Conservation (phyloP, 805 yeast genomes). For the Metschnikowia noctiluminum region DNA sequence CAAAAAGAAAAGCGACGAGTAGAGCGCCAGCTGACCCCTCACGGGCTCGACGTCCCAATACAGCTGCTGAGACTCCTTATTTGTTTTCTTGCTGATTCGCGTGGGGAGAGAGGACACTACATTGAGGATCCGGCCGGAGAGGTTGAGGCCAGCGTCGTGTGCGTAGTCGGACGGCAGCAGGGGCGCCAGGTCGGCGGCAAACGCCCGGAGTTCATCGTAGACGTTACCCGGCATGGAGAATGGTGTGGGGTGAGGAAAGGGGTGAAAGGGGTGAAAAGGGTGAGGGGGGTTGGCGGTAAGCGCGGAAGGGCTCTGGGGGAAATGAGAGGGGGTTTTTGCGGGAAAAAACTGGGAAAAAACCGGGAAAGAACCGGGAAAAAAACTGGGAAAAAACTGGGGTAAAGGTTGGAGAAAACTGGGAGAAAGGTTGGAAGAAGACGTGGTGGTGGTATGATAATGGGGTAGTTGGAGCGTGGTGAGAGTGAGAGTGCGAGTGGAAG, state of each 20-base stretch:
- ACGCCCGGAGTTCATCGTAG: conserved; percentile 22
- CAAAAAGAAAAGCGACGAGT: conserved; percentile 67
- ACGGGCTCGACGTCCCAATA: conserved; percentile 59
- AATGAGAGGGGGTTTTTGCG: no score
- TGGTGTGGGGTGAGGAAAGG: neutral
- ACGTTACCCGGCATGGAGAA: conserved; percentile 12
- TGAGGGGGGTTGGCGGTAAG: no score
- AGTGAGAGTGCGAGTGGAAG: no score
- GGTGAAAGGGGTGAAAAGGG: no score
- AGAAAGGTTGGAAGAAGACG: no score
- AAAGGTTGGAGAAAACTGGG: no score
- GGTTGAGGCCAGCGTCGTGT: conserved; percentile 26
- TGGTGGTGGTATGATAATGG: no score
- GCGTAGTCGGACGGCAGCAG: conserved; percentile 31
- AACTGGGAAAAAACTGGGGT: no score
- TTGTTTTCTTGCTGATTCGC: conserved; percentile 46
- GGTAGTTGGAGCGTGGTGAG: no score
- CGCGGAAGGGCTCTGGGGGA: no score
- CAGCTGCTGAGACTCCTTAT: conserved; percentile 27
- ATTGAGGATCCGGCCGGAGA: conserved; percentile 66
- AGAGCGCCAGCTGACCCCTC: conserved; percentile 82
- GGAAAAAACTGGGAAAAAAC: no score
- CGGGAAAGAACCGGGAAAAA: no score
- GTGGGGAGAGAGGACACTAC: conserved; percentile 69
- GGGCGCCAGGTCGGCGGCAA: conserved; percentile 17